Conservation (phyloP, 1,284 basidiomycete species). For the Ceratobasidium sp. region DNA sequence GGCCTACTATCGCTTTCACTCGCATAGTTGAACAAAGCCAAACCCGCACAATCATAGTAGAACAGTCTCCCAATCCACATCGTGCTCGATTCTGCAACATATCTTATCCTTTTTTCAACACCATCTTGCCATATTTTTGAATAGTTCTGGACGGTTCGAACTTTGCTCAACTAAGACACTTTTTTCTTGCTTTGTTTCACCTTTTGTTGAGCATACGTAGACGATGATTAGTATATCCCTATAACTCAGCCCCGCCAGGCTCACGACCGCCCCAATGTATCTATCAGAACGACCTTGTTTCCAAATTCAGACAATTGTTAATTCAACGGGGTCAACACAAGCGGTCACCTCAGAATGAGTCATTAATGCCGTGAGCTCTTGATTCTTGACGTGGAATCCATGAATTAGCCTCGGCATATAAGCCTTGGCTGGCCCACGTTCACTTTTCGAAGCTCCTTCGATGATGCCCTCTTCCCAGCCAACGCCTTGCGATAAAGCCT, state of each 20-base stretch:
- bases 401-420: background rate
- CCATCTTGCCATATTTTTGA: background rate
- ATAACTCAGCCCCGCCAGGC: background rate
- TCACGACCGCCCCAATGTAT: slow-evolving; percentile 3
- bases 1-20: slow-evolving; percentile 18
- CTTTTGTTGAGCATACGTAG: background rate
- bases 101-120: slow-evolving; percentile 17
- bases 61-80: background rate
- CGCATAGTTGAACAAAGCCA: background rate
- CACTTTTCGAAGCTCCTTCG: background rate
- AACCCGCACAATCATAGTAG: background rate
- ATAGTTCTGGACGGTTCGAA: background rate
- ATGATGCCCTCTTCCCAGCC: background rate
- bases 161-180: background rate
- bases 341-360: background rate
- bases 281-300: slow-evolving; percentile 20
- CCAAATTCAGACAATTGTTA: background rate
- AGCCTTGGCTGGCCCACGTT: background rate
- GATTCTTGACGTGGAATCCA: slow-evolving; percentile 29
- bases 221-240: slow-evolving; percentile 31
- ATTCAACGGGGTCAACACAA: too few species aligned
- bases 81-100: background rate
- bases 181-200: background rate
- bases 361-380: background rate
- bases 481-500: background rate